Evolutionary conservation across 2,329 filamentous ascomycete species (phyloP), one percentile per base, ranked within the genome.

Genomic region (Alternaria incomplexa): DNA sequence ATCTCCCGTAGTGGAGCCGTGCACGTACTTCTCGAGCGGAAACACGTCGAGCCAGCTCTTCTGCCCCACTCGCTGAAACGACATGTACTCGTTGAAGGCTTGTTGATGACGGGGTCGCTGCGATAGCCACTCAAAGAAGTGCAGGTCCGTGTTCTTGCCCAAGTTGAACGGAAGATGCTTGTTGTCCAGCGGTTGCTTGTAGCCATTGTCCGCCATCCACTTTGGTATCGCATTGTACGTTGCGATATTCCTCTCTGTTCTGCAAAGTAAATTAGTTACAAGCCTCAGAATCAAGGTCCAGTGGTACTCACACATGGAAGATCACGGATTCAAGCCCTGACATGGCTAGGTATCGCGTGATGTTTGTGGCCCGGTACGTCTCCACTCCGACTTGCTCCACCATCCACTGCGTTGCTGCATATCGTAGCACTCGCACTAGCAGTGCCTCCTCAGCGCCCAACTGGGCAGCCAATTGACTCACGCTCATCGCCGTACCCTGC

Each of bases 61-160:
- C 17, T 61, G 58, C 8, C 58, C 58, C 8, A 61, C 58, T 10
- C 58, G 52, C 32, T 61, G 58, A n/a, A 61, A 56, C 2, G 52
- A 56, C 58, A 61, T 61, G 52, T 61, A 61, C n/a, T 61, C 58
- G 17, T 61, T 61, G 52, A 61, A 61, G 15, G 58, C 58, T 11
- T 56, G 30, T 23, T 61, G 58, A 13, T 61, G 58, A 3, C 52
- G 51, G 10, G 58, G 58, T 10, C 58, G 58, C 15, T 56, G 58
- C 15, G 58, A 61, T 12, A 61, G 32, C 58, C 58, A 61, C 36
- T 61, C 58, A 7, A 61, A 61, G 17, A 61, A 56, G 45, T 61
- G 58, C 17, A 61, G 32, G 5, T 56, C 23, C 5, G 58, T 61
- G 32, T 61, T 56, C 30, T 56, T 48, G 10, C 58, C 50, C 13